phyloP scores from a whole-genome alignment of 2,329 filamentous ascomycete species.

The Aspergillus japonicus region DNA sequence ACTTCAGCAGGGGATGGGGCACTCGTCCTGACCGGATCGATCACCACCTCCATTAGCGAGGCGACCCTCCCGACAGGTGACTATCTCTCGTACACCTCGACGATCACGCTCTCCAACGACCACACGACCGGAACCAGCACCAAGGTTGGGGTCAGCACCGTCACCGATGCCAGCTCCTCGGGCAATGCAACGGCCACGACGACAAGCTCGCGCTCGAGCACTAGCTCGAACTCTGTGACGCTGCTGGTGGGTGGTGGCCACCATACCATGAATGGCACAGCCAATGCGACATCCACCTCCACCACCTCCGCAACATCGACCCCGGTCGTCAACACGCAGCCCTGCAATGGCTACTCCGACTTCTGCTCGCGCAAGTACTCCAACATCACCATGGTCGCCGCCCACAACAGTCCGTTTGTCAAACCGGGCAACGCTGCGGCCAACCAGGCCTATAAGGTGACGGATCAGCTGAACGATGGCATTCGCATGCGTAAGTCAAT shows the following conservation, averaged over 20 bases:
- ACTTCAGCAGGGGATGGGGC: conserved; percentile 8
- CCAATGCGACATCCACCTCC: conserved; percentile 49
- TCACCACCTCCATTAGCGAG: conserved; percentile 26
- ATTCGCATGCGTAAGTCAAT: conserved; percentile 52
- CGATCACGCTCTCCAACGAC: conserved; percentile 24
- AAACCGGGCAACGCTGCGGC: conserved; percentile 67
- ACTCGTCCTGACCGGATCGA: conserved; percentile 24
- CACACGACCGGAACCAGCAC: conserved; percentile 4
- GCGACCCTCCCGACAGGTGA: conserved; percentile 37
- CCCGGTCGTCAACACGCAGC: conserved; percentile 64
- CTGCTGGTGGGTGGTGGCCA: conserved; percentile 41
- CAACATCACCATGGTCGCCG: conserved; percentile 75
- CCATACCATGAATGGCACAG: conserved; percentile 49
- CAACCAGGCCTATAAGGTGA: conserved; percentile 70
- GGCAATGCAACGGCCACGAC: conserved; percentile 32
- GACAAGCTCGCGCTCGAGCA: conserved; percentile 35
- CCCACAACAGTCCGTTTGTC: conserved; percentile 80
- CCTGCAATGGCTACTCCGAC: conserved; percentile 77
- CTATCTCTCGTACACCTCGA: conserved; percentile 41
- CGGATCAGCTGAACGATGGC: conserved; percentile 74
- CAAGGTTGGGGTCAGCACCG: conserved; percentile 22
- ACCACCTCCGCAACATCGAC: conserved; percentile 43
- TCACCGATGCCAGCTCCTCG: conserved; percentile 27
- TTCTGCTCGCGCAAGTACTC: conserved; percentile 74
- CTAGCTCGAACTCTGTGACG: conserved; percentile 22